A percentile compares a stretch with the other conserved stretches of the same genome.
These are phyloP conservation scores for Coprinopsis strossmayeri DNA, from an alignment of 768 basidiomycete genomes.

Conservation along the genomic window DNA sequence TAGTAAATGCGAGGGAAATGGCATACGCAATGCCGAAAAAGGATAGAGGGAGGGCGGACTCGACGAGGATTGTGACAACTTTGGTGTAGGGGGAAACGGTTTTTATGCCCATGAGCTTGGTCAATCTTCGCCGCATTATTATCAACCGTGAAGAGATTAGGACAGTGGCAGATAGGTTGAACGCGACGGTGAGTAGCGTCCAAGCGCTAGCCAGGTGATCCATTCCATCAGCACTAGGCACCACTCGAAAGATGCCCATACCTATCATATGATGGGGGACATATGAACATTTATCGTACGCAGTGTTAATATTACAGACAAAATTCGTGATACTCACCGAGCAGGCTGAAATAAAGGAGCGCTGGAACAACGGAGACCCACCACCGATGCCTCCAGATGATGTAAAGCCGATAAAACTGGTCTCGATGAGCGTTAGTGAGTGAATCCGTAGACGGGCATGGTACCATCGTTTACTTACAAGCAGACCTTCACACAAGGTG, in stretches of 20 bases:
- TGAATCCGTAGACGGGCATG: neutral
- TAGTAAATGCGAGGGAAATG: neutral
- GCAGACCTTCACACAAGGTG: neutral
- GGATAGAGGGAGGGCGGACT: neutral
- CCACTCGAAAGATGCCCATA: too few species aligned
- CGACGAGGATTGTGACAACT: neutral
- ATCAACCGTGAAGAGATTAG: too few species aligned
- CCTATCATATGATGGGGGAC: too few species aligned
- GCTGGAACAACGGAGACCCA: neutral
- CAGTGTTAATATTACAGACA: neutral
- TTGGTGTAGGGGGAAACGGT: neutral
- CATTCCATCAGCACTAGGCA: too few species aligned
- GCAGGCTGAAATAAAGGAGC: neutral
- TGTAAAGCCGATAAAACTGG: neutral
- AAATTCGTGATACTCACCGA: neutral
- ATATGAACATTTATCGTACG: too few species aligned
- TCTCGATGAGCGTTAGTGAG: too few species aligned
- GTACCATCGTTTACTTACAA: neutral
- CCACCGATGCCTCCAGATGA: neutral
- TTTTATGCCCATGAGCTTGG: neutral
- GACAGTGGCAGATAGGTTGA: too few species aligned
- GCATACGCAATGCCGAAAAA: neutral
- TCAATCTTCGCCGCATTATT: neutral
- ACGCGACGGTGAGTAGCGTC: too few species aligned
- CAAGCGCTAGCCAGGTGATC: too few species aligned